These are phyloP conservation scores for Neopestalotiopsis sp. DNA, from an alignment of 2,329 filamentous ascomycete species.

Conservation along the genomic window DNA sequence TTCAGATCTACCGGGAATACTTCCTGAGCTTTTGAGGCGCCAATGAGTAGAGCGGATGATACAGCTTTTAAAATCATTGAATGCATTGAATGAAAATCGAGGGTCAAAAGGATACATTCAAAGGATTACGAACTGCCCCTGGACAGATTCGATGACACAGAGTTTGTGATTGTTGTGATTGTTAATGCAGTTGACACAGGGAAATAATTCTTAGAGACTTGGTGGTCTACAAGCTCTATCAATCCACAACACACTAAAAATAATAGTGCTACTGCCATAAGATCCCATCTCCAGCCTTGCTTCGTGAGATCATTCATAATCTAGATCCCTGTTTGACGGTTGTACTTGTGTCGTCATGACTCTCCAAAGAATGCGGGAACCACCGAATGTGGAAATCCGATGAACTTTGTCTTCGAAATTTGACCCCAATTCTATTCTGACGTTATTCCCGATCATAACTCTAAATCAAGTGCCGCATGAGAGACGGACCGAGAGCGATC, in stretches of 20 bases:
- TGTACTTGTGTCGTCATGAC: not conserved
- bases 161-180: too few relatives aligned
- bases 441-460: not conserved
- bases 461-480: not conserved
- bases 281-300: not conserved
- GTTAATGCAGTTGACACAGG: too few relatives aligned
- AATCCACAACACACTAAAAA: too few relatives aligned
- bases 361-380: not conserved
- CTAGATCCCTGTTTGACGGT: not conserved
- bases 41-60: not conserved
- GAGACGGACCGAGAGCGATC: not conserved
- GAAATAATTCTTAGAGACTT: too few relatives aligned
- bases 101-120: too few relatives aligned
- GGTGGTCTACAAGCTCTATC: too few relatives aligned
- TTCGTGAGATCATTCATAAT: not conserved
- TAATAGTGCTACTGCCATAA: too few relatives aligned
- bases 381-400: not conserved
- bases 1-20: conserved; percentile 8
- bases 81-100: not conserved
- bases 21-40: not conserved
- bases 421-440: not conserved
- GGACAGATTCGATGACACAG: too few relatives aligned
- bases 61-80: not conserved
- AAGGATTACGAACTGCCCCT: too few relatives aligned
- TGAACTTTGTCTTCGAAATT: not conserved